A percentile compares a stretch with the other conserved stretches of the same genome.
phyloP scores from a whole-genome alignment of 1,284 basidiomycete species.

The Wallemia hederae region DNA sequence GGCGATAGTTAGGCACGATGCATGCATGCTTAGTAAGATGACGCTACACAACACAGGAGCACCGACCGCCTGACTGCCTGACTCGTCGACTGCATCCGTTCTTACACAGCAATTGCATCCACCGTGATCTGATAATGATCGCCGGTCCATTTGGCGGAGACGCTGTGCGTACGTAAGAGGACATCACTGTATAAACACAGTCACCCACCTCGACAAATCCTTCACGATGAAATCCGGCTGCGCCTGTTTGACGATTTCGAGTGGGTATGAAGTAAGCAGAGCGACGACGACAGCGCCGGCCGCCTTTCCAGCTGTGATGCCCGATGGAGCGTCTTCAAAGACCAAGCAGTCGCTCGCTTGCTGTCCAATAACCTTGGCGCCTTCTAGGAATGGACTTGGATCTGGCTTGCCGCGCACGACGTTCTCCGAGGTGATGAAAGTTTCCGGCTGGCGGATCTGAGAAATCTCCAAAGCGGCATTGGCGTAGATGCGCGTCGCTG shows the following conservation, averaged over 20 bases:
- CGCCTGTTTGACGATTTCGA: constrained; percentile 26
- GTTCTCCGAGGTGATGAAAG: constrained; percentile 39
- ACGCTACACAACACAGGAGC: too few relatives aligned
- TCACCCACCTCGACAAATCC: constrained; percentile 12
- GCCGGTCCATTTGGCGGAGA: neutral
- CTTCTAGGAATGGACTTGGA: constrained; percentile 39
- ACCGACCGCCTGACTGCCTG: too few relatives aligned
- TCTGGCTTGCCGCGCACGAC: constrained; percentile 45
- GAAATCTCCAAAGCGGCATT: constrained; percentile 30
- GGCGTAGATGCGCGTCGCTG: constrained; percentile 38
- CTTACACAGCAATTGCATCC: neutral
- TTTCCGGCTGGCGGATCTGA: constrained; percentile 24
- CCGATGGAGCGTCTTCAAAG: constrained; percentile 55
- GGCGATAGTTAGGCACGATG: too few relatives aligned
- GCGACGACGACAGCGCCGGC: constrained; percentile 44
- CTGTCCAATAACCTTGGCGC: constrained; percentile 16
- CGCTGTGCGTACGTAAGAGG: neutral
- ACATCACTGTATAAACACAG: constrained; percentile 1
- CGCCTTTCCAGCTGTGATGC: constrained; percentile 36
- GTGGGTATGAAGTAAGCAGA: constrained; percentile 45
- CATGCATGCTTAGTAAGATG: too few relatives aligned
- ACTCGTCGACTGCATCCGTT: too few relatives aligned
- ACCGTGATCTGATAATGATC: neutral
- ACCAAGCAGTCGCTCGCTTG: constrained; percentile 26
- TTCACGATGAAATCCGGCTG: constrained; percentile 19